Evolutionary conservation across 2,329 filamentous ascomycete genomes (phyloP), one percentile per base, ranked within the genome.

Genomic region (Hymenoscyphus occultus): DNA sequence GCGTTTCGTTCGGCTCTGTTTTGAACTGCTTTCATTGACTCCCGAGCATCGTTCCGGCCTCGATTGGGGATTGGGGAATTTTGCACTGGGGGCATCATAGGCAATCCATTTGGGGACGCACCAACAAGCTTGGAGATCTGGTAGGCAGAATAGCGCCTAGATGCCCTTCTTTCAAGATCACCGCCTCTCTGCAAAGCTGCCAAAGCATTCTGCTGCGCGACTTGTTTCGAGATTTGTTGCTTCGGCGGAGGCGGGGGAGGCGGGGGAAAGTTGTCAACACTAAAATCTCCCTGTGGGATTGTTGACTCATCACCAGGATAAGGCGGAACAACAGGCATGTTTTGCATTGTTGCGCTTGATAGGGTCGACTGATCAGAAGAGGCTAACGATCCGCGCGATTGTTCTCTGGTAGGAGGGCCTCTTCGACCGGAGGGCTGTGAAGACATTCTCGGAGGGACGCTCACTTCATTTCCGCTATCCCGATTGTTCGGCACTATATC

Each of bases 101-200:
- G 92, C 16, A 98, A 89, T 22, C 91, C 92, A 77, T 89, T 93
- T 16, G 90, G 85, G 48, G 90, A 89, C 16, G 88, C 85, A 12
- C 94, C 94, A 1, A 98, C 82, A 73, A 97, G 93, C 75, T 97
- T 98, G 57, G 92, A 92, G 71, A 99, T 96, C 74, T 99, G 95
- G 76, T 98, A 99, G 62, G 93, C 91, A 1, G 95, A 98, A 76
- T 98, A 99, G 73, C 95, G 84, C 71, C 94, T 85, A 14, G 95
- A 99, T 0, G 95, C 95, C 75, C 95, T 86, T 74, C 95, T 86
- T 78, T 99, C 95, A 60, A 99, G 80, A 70, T 97, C 93, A 22
- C 94, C 94, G 40, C 93, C 93, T 77, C 93, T 87, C 78, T 98
- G 95, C 70, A 99, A 78, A 60, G 93, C 93, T 59, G 92, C 92